Evolutionary conservation across 1,284 basidiomycete genomes (phyloP), one percentile per base, ranked within the genome.

Genomic region (Entoloma clypeatum): DNA sequence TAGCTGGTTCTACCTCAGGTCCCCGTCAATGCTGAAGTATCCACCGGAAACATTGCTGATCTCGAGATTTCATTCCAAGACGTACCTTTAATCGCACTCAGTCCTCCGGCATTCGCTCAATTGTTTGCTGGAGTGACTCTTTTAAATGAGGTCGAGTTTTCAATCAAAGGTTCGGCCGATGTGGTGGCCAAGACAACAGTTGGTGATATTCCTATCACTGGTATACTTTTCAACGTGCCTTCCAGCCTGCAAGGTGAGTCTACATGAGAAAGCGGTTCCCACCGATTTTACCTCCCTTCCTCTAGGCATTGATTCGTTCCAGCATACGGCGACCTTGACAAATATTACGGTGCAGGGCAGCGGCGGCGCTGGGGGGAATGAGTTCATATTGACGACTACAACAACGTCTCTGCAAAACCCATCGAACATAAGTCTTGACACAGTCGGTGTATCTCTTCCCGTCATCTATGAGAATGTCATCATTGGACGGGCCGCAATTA

Each of bases 361-460:
- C 48, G 79, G 81, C 25, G 78, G 79, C 30, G 59, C 60, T 36
- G 73, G 71, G 17, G 78, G 77, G 8, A 65, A 65, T 48, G 63
- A 81, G 56, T 85, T 67, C 52, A 69, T 83, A 36, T 56, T 69
- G 17, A 53, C 75, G 3, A 79, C 77, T 2, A 59, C 84, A 19
- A 75, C 66, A 1, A 72, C 77, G 8, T 66, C 60, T 21, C 63
- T 86, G 36, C 54, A 77, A 28, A 86, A 86, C 50, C 83, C 81
- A 6, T 83, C 82, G 5, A 81, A 86, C 53, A 61, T 88, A 27
- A 79, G 81, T 2, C 64, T 89, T 24, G 59, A 71, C 44, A 86
- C 83, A 7, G 68, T 71, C 41, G 68, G 74, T 42, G 67, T 82
- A 14, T 64, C 75, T 7, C 67, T 89, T 31, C 75, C 81, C 0